Base-by-base conservation (phyloP, 495 filamentous ascomycete genomes). In the Xylaria cubensis region DNA sequence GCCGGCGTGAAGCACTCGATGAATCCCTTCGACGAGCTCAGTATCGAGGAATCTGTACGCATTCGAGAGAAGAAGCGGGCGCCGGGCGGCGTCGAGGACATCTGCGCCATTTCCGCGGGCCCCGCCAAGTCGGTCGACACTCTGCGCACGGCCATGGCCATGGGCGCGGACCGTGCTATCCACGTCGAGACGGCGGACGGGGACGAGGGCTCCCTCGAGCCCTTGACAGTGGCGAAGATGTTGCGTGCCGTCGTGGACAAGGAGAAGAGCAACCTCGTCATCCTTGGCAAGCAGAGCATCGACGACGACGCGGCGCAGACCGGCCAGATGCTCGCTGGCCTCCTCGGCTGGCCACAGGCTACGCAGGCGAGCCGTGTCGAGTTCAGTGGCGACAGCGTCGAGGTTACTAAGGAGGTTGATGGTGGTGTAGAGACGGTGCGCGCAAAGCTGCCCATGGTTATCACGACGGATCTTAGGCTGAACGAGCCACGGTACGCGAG, bases 21-120 rank as follows among this genome's bases (percentile, higher is more conserved):
- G 88, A 99, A 99, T 88, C 96, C 96, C 63, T 99, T 99, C 86
- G 96, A 99, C 85, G 96, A 98, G 83, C 93, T 99, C 81, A 94
- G 93, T 68, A 89, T 99, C 83, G 96, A 99, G 84, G 96, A 97
- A 84, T 93, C 94, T 74, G 91, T 97, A 70, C 94, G 93, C 21
- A 90, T 98, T 75, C 95, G 96, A 77, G 95, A 97, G 82, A 90
- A 92, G 83, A 87, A 89, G 76, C 71, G 68, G 62, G 88, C 89
- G 26, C 83, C 88, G 53, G 74, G 82, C 71, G 81, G 81, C 75
- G 94, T 99, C 74, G 88, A 91, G 53, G 94, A 97, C 82, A 99
- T 99, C 80, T 89, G 96, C 79, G 94, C 92, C 73, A 88, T 98
- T 81, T 90, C 90, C 74, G 94, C 93, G 72, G 96, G 96, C 41